These are phyloP conservation scores for Botrytis pseudocinerea DNA, from an alignment of 2,329 filamentous ascomycete species.

Conservation along the genomic window DNA sequence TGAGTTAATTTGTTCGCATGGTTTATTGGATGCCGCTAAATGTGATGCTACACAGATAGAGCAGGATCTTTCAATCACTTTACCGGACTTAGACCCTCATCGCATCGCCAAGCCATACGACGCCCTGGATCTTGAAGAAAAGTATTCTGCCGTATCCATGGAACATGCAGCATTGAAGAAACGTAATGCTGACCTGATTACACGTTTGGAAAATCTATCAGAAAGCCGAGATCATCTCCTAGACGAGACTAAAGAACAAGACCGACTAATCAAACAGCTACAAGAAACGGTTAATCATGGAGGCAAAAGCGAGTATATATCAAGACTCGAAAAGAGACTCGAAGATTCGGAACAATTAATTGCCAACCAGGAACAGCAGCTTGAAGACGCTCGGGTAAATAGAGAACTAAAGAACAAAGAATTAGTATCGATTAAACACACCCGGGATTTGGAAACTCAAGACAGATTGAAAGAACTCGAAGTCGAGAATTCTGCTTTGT, in stretches of 20 bases:
- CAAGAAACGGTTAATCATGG: slow-evolving; percentile 48
- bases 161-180: slow-evolving; percentile 59
- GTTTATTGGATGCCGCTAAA: slow-evolving; percentile 3
- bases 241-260: slow-evolving; percentile 55
- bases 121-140: slow-evolving; percentile 49
- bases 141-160: slow-evolving; percentile 43
- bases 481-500: slow-evolving; percentile 57
- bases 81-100: background rate
- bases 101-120: slow-evolving; percentile 5
- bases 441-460: slow-evolving; percentile 50
- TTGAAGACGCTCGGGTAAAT: slow-evolving; percentile 53
- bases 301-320: slow-evolving; percentile 53
- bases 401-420: slow-evolving; percentile 50
- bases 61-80: slow-evolving; percentile 18
- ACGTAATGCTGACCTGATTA: slow-evolving; percentile 58
- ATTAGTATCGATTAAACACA: slow-evolving; percentile 48
- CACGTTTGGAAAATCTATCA: slow-evolving; percentile 60
- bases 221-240: slow-evolving; percentile 61
- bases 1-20: slow-evolving; percentile 20
- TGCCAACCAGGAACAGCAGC: slow-evolving; percentile 65
- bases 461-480: slow-evolving; percentile 58
- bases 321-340: slow-evolving; percentile 56
- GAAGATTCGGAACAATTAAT: slow-evolving; percentile 72
- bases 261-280: slow-evolving; percentile 46
- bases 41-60: slow-evolving; percentile 7